Percentiles rank a stretch among this genome's conserved stretches.
Evolutionary conservation across 108 stramenopile species (phyloP).

Genomic region (Cyclotella kingstonii): DNA sequence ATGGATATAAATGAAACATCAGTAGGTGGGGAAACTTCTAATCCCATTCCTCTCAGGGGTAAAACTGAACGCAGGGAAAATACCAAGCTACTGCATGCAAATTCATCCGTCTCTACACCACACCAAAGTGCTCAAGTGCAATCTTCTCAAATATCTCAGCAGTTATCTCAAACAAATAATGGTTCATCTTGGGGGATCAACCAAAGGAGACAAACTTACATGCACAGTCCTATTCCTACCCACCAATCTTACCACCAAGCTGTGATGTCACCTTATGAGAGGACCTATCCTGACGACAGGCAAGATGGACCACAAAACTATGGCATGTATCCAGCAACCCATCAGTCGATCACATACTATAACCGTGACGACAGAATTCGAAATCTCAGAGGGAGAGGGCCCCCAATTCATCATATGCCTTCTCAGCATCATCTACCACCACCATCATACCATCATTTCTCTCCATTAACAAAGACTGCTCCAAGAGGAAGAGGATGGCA

Average conservation of each 20-base stretch:
- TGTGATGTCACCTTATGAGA: conserved; percentile 35
- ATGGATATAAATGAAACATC: conserved; percentile 37
- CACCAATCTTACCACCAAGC: conserved; percentile 47
- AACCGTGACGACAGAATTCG: conserved; percentile 64
- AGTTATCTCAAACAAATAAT: conserved; percentile 7
- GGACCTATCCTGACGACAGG: conserved; percentile 10
- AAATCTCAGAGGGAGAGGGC: conserved; percentile 76
- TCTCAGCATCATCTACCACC: conserved; percentile 74
- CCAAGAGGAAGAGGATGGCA: conserved; percentile 15
- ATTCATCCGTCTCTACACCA: conserved; percentile 14
- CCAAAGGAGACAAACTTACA: conserved; percentile 10
- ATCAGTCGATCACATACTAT: conserved; percentile 30
- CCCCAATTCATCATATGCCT: conserved; percentile 55
- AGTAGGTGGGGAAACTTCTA: conserved; percentile 57
- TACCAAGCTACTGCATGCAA: neutral
- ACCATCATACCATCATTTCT: conserved; percentile 66
- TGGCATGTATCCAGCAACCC: conserved; percentile 23
- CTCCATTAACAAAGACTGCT: conserved; percentile 66
- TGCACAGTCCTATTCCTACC: conserved; percentile 38
- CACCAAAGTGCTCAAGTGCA: conserved; percentile 11
- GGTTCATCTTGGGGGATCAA: conserved; percentile 15
- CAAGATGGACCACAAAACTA: conserved; percentile 20
- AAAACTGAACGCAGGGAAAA: conserved; percentile 7
- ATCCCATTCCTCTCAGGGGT: conserved; percentile 59
- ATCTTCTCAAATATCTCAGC: conserved; percentile 8